Conservation (phyloP, 2,329 filamentous ascomycete species). For the Colletotrichum magnum region DNA sequence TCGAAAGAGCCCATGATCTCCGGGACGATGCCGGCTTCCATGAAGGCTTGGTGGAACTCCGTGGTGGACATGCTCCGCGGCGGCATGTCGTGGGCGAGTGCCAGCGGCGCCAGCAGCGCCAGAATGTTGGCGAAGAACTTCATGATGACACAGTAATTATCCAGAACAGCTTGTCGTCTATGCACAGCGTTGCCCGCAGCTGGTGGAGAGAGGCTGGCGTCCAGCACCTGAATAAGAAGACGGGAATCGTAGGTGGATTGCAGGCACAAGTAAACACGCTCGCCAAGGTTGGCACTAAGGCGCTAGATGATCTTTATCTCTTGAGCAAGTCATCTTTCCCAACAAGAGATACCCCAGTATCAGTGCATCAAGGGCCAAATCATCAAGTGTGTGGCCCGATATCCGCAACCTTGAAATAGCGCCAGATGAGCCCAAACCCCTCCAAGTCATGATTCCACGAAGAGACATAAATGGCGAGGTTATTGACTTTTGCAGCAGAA, state of each 20-base stretch:
- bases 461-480: conserved; percentile 35
- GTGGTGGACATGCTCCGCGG: conserved; percentile 43
- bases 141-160: conserved; percentile 1
- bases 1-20: conserved; percentile 47
- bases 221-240: background rate
- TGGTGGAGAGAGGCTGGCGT: background rate
- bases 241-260: background rate
- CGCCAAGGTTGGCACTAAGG: background rate
- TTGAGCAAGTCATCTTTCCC: background rate
- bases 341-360: conserved; percentile 9
- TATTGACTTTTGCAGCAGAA: conserved; percentile 4
- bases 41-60: conserved; percentile 46
- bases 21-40: conserved; percentile 46
- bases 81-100: conserved; percentile 22
- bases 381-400: background rate
- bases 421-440: background rate
- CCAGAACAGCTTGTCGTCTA: too few species aligned
- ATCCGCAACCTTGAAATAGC: background rate
- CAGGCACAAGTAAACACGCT: background rate
- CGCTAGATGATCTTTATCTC: conserved; percentile 17
- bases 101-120: conserved; percentile 21
- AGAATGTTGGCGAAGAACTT: conserved; percentile 18
- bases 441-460: conserved; percentile 16
- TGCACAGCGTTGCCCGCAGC: too few species aligned
- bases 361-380: conserved; percentile 9